Evolutionary conservation across 371 early-diverging fungal species (phyloP).

Genomic region (Saksenaea oblongispora): DNA sequence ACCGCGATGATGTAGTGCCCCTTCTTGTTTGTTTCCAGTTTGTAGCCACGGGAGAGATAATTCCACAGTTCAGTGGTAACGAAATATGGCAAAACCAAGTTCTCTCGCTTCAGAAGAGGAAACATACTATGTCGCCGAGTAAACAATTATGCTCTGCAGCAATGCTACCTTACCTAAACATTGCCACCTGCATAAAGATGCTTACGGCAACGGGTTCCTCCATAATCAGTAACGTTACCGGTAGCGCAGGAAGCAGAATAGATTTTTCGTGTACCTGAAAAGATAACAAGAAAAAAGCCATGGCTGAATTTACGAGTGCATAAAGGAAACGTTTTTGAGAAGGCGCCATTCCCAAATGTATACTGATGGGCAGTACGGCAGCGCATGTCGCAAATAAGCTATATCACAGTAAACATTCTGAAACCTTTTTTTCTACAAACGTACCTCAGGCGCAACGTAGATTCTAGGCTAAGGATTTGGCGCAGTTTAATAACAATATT

Average conservation of each 20-base stretch:
- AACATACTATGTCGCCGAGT: conserved; percentile 65
- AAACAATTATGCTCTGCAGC: not conserved
- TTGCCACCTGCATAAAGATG: conserved; percentile 79
- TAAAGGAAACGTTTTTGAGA: conserved; percentile 62
- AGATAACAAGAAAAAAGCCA: conserved; percentile 92
- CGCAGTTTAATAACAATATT: conserved; percentile 85
- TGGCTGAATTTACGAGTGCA: conserved; percentile 68
- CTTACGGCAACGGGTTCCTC: conserved; percentile 60
- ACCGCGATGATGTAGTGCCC: conserved; percentile 16
- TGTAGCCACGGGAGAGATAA: conserved; percentile 49
- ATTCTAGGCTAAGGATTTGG: conserved; percentile 55
- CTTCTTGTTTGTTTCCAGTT: conserved; percentile 9
- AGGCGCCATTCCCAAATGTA: conserved; percentile 59
- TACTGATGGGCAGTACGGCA: conserved; percentile 68
- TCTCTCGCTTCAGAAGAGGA: conserved; percentile 82
- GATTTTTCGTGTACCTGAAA: conserved; percentile 98
- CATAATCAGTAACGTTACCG: conserved; percentile 69
- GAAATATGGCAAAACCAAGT: conserved; percentile 66
- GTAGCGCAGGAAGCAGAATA: conserved; percentile 83
- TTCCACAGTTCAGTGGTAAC: conserved; percentile 69
- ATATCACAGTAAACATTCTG: not conserved
- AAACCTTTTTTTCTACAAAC: not conserved
- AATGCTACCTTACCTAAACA: conserved; percentile 65
- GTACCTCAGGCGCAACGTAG: conserved; percentile 74
- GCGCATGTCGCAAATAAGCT: conserved; percentile 71